A percentile compares a stretch with the other conserved stretches of the same genome.
Evolutionary conservation across 208 protist species (phyloP).

Genomic region (Phytomonas francai): DNA sequence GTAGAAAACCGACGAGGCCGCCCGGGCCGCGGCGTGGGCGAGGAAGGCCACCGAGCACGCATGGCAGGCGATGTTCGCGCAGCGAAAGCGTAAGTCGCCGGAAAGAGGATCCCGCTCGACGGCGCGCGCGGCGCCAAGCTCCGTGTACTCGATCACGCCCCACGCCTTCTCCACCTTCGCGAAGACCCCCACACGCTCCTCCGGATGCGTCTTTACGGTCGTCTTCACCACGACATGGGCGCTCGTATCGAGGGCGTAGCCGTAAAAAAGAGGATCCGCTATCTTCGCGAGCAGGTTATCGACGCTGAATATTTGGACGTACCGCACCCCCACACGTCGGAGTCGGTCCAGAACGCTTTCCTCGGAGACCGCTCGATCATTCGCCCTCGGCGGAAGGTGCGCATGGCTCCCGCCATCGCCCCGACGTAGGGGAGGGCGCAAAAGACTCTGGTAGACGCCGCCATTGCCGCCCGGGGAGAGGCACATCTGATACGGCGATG

Average conservation of each 20-base stretch:
- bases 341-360: conserved; percentile 78
- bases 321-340: conserved; percentile 69
- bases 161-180: conserved; percentile 65
- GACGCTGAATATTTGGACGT: conserved; percentile 94
- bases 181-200: conserved; percentile 96
- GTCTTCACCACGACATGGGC: conserved; percentile 92
- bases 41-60: conserved; percentile 84
- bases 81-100: conserved; percentile 90
- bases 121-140: conserved; percentile 86
- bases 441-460: conserved; percentile 84
- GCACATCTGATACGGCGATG: conserved; percentile 45
- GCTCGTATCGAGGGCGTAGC: conserved; percentile 46
- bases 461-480: conserved; percentile 96
- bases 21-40: conserved; percentile 30
- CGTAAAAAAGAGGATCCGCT: conserved; percentile 93
- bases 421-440: background rate
- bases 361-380: background rate
- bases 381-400: background rate
- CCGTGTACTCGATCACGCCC: conserved; percentile 97
- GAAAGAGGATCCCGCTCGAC: conserved; percentile 28
- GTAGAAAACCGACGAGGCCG: too few relatives aligned
- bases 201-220: conserved; percentile 68
- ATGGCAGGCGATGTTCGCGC: conserved; percentile 96
- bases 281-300: conserved; percentile 96
- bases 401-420: background rate